These are phyloP conservation scores for Immersiella caudata DNA, from an alignment of 495 filamentous ascomycete genomes.

Conservation along the genomic window DNA sequence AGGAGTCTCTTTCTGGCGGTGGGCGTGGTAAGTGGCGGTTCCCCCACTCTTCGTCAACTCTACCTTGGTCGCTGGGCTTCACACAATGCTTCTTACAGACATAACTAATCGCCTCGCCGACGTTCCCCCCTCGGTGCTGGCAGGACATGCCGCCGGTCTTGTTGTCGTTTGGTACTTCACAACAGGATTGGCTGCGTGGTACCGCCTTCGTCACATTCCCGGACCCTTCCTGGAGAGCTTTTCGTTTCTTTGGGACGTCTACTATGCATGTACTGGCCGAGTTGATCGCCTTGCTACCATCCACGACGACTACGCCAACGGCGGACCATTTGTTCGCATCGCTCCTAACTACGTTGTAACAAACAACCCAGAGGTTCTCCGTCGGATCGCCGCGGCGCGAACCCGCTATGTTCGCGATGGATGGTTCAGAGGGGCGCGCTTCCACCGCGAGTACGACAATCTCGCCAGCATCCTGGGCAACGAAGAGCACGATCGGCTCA, in stretches of 20 bases:
- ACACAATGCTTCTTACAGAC: neutral
- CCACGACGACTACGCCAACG: constrained; percentile 12
- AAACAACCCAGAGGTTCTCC: constrained; percentile 42
- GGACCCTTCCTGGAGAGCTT: constrained; percentile 19
- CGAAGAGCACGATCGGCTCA: constrained; percentile 30
- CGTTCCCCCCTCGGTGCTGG: neutral
- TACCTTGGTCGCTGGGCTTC: neutral
- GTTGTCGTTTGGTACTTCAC: constrained; percentile 20
- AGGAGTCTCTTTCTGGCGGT: neutral
- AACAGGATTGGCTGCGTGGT: constrained; percentile 19
- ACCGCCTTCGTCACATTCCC: constrained; percentile 24
- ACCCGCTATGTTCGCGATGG: constrained; percentile 31
- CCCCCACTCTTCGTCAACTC: neutral
- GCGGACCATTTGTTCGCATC: constrained; percentile 35
- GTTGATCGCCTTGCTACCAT: constrained; percentile 14
- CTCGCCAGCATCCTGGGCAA: constrained; percentile 36
- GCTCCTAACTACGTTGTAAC: constrained; percentile 42
- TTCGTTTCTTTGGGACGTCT: constrained; percentile 22
- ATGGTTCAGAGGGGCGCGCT: constrained; percentile 36
- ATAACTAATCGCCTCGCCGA: neutral
- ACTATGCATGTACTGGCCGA: constrained; percentile 2
- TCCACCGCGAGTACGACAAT: constrained; percentile 40
- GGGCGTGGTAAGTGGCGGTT: too few relatives aligned
- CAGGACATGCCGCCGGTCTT: neutral
- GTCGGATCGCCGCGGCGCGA: constrained; percentile 34